phyloP scores from a whole-genome alignment of 768 basidiomycete genomes.

The Asterophora lycoperdoides region DNA sequence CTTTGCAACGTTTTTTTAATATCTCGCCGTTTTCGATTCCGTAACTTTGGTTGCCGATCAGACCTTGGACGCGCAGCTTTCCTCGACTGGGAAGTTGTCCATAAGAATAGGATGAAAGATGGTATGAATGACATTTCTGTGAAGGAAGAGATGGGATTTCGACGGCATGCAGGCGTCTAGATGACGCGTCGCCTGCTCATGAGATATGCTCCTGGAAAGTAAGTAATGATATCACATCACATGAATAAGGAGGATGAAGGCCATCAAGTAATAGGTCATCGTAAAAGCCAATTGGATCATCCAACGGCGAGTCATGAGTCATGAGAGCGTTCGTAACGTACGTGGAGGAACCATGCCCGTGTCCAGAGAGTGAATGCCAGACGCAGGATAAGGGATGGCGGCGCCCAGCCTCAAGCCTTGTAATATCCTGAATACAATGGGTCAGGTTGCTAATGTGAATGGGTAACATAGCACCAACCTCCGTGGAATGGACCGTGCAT shows the following conservation, averaged over 20 bases:
- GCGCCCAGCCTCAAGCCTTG: constrained; percentile 40
- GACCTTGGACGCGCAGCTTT: constrained; percentile 9
- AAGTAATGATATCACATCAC: constrained; percentile 12
- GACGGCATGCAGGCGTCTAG: not conserved
- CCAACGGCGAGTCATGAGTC: constrained; percentile 26
- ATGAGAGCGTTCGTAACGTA: constrained; percentile 33
- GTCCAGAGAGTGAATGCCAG: constrained; percentile 25
- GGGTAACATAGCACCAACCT: constrained; percentile 39
- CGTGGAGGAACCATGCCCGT: constrained; percentile 24
- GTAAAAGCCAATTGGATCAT: constrained; percentile 20
- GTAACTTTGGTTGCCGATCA: constrained; percentile 15
- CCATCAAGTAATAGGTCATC: constrained; percentile 23
- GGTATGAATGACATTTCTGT: constrained; percentile 9
- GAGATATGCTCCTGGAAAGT: constrained; percentile 4
- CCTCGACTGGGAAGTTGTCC: constrained; percentile 9
- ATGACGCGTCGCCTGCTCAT: constrained; percentile 6
- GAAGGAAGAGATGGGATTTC: not conserved
- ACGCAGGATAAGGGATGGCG: constrained; percentile 25
- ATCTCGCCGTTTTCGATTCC: constrained; percentile 17
- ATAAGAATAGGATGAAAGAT: constrained; percentile 13
- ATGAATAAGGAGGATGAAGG: constrained; percentile 11
- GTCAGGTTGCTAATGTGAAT: constrained; percentile 20
- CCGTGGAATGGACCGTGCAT: constrained; percentile 63
- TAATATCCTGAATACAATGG: constrained; percentile 40
- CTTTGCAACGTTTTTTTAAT: constrained; percentile 49